Percentiles rank a stretch among this genome's conserved stretches.
Evolutionary conservation across 257 asterid genomes (phyloP).

Genomic region (Scutellaria baicalensis): DNA sequence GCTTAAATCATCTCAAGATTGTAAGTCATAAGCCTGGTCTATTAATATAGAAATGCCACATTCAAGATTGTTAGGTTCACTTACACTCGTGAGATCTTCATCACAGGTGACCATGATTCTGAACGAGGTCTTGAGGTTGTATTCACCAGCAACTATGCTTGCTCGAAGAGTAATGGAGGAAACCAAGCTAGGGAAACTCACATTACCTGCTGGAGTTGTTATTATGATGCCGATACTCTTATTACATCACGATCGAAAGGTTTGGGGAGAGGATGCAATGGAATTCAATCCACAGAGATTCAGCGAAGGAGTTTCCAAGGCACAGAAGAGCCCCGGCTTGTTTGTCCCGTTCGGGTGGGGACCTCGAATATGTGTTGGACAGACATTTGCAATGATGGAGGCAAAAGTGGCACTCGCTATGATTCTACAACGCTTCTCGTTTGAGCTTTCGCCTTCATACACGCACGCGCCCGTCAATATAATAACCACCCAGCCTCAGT

Average conservation of each 20-base stretch:
- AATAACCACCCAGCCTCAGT: conserved; percentile 28
- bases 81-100: background rate
- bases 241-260: conserved; percentile 12
- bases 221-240: conserved; percentile 1
- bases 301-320: conserved; percentile 31
- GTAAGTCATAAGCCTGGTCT: conserved; percentile 21
- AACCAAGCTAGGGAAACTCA: conserved; percentile 18
- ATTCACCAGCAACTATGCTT: conserved; percentile 13
- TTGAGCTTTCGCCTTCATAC: conserved; percentile 34
- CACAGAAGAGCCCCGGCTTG: conserved; percentile 20
- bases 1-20: conserved; percentile 32
- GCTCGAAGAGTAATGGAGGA: conserved; percentile 16
- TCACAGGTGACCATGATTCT: conserved; percentile 36
- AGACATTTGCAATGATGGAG: conserved; percentile 33
- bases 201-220: conserved; percentile 29
- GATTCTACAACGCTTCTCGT: conserved; percentile 37
- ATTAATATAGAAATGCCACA: too few species aligned
- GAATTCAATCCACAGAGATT: conserved; percentile 45
- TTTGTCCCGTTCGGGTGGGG: conserved; percentile 48
- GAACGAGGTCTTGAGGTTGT: conserved; percentile 32
- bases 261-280: conserved; percentile 41
- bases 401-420: conserved; percentile 26
- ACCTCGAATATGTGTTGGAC: conserved; percentile 37
- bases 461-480: conserved; percentile 20
- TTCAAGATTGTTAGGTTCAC: too few species aligned